phyloP scores from a whole-genome alignment of 306 rosid species.

The Corylus avellana region DNA sequence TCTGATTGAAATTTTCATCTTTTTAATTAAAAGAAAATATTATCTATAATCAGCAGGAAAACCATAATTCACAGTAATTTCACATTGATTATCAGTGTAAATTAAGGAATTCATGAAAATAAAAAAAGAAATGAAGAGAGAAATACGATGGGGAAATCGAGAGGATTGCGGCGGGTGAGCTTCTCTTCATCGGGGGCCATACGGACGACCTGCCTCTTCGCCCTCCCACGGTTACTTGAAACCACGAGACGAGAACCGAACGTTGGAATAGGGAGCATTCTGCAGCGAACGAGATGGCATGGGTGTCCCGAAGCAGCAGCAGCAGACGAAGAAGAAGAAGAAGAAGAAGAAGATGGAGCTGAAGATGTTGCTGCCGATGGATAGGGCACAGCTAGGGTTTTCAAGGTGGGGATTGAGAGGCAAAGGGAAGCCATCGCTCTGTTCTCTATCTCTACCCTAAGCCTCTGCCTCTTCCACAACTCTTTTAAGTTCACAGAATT shows the following conservation, averaged over 20 bases:
- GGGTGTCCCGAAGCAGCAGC: neutral
- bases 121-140: neutral
- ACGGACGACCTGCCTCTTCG: conserved; percentile 24
- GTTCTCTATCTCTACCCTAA: neutral
- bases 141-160: conserved; percentile 36
- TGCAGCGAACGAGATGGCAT: neutral
- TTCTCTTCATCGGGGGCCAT: conserved; percentile 47
- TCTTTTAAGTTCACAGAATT: neutral
- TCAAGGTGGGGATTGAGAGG: neutral
- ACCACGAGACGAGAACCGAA: neutral
- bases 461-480: neutral
- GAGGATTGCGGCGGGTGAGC: conserved; percentile 43
- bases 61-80: neutral
- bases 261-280: neutral
- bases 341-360: neutral
- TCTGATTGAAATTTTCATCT: neutral
- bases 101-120: neutral
- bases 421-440: neutral
- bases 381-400: conserved; percentile 8
- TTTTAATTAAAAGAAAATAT: neutral
- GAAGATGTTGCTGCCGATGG: neutral
- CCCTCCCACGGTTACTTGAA: neutral
- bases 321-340: neutral
- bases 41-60: neutral
- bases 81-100: neutral